A percentile compares a stretch with the other conserved stretches of the same genome.
phyloP scores from a whole-genome alignment of 345 rosid genomes.

The Salix viminalis region DNA sequence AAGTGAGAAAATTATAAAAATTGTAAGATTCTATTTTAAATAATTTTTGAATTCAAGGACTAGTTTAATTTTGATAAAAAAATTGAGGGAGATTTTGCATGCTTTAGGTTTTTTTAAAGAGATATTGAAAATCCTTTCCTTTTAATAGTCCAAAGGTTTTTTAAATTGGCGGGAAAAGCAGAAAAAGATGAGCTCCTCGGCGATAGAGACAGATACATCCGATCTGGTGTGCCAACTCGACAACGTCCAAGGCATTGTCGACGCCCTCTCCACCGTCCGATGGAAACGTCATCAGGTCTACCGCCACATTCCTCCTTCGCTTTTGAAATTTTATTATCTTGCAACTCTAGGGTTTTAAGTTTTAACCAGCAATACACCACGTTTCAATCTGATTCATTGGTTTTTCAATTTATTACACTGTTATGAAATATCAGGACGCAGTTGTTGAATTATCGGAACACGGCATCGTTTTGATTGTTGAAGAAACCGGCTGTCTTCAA shows the following conservation, averaged over 20 bases:
- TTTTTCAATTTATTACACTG: background rate
- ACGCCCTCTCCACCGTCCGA: slow-evolving; percentile 84
- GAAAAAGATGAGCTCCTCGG: slow-evolving; percentile 59
- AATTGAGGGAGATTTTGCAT: too few species aligned
- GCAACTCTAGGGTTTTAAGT: slow-evolving; percentile 4
- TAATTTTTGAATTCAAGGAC: too few species aligned
- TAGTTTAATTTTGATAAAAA: too few species aligned
- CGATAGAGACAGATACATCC: slow-evolving; percentile 46
- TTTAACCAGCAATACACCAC: background rate
- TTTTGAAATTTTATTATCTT: background rate
- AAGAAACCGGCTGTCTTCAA: slow-evolving; percentile 87
- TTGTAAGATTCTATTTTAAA: too few species aligned
- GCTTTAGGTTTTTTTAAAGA: too few species aligned
- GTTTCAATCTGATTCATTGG: background rate
- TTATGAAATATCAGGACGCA: slow-evolving; percentile 50
- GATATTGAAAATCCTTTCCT: too few species aligned
- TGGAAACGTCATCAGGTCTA: slow-evolving; percentile 90
- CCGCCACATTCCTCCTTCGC: background rate
- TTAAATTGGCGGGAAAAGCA: slow-evolving; percentile 16
- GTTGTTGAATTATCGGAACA: slow-evolving; percentile 79
- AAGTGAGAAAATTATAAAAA: too few species aligned
- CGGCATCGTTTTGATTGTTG: slow-evolving; percentile 74
- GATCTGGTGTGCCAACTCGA: slow-evolving; percentile 75
- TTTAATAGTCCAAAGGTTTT: too few species aligned
- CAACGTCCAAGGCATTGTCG: slow-evolving; percentile 83